Evolutionary conservation across 2,329 filamentous ascomycete genomes (phyloP), one percentile per base, ranked within the genome.

Genomic region (Phialocephala subalpina): DNA sequence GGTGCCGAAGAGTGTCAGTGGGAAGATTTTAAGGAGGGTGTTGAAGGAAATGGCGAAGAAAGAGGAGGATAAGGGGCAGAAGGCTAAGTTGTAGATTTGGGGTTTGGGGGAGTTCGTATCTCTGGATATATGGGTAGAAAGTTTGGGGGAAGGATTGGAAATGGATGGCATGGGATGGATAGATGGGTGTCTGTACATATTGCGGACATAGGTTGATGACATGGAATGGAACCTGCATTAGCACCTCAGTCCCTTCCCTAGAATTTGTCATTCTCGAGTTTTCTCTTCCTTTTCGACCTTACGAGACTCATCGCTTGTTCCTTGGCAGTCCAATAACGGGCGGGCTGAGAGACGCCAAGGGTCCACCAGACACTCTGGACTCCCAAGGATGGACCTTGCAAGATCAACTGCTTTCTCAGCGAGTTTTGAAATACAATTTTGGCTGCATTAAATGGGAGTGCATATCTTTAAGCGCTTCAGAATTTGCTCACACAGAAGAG

Each of bases 1-100:
- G 63, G 81, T 89, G 12, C 86, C 86, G 1, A 87, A 88, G 80
- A 86, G 82, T 72, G 80, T 82, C 1, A 83, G 82, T 66, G 86
- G 86, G 3, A 87, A 88, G 81, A 85, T 88, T 66, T 73, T 88
- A 70, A 81, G 84, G 67, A 76, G 85, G 45, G 74, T 86, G 22
- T 75, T 87, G 72, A 83, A 80, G 67, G 77, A 81, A 55, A 72
- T 75, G 71, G 77, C 77, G 33, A 76, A 74, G 72, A 74, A 73
- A 25, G 78, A 76, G 49, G 70, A 71, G 57, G 69, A 73, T 69
- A 75, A 72, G 65, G 69, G 68, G 20, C 67, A 64, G 29, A 78
- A 75, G 69, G 75, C 78, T 14, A 80, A 79, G 68, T 68, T 80
- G 60, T 80, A 74, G 59, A 29, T 27, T 18, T 27, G 4, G 5